phyloP scores from a whole-genome alignment of 768 basidiomycete genomes.

The Mrakia blollopis region DNA sequence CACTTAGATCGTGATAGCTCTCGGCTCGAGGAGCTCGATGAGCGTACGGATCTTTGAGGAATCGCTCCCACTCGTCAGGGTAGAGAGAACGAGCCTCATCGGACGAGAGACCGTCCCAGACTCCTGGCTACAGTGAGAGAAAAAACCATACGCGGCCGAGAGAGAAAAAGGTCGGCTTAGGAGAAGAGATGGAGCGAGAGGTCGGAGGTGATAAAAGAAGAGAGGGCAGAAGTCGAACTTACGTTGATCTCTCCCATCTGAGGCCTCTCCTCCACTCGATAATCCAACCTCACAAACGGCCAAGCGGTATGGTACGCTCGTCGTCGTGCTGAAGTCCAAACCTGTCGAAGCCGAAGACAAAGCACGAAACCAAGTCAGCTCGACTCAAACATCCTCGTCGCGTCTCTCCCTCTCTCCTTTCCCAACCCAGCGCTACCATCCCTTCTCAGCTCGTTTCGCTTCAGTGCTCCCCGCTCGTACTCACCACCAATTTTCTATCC shows the following conservation, averaged over 20 bases:
- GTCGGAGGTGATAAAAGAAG: background rate
- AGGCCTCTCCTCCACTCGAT: constrained; percentile 78
- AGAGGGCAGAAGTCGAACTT: constrained; percentile 41
- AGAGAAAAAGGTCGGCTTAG: background rate
- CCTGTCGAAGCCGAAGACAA: constrained; percentile 50
- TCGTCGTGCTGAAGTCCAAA: constrained; percentile 94
- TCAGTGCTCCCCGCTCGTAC: too few species aligned
- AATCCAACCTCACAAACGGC: constrained; percentile 66
- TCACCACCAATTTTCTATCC: constrained; percentile 44
- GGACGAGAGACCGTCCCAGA: constrained; percentile 92
- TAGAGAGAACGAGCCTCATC: constrained; percentile 85
- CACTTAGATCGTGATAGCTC: constrained; percentile 81
- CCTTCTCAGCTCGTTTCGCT: too few species aligned
- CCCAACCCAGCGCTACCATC: too few species aligned
- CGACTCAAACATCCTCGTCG: background rate
- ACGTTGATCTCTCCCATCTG: constrained; percentile 99
- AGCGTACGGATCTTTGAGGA: constrained; percentile 80
- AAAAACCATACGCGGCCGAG: background rate
- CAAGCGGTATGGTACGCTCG: constrained; percentile 92
- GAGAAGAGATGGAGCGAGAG: background rate
- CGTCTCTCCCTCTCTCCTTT: too few species aligned
- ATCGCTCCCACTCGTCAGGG: constrained; percentile 89
- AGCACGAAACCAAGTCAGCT: background rate
- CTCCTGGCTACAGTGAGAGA: constrained; percentile 38
- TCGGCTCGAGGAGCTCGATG: constrained; percentile 57